These are phyloP conservation scores for Phaeomoniella chlamydospora DNA, from an alignment of 2,329 filamentous ascomycete genomes.

Conservation along the genomic window DNA sequence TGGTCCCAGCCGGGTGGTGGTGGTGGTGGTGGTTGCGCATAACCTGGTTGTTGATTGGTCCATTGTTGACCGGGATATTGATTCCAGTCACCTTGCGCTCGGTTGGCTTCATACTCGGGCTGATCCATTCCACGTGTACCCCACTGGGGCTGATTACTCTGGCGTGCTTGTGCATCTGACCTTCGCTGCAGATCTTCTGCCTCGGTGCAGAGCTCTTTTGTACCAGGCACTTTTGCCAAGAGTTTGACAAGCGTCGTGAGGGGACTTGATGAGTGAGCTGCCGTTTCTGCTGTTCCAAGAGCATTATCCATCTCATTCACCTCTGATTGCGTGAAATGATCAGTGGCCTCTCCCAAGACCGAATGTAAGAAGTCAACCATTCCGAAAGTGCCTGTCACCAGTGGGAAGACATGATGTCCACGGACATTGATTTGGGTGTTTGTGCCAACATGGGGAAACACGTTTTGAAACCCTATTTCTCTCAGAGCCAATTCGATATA, in stretches of 20 bases:
- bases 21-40: neutral
- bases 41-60: neutral
- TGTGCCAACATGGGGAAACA: constrained; percentile 62
- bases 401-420: constrained; percentile 55
- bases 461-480: constrained; percentile 52
- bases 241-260: constrained; percentile 55
- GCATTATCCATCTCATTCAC: constrained; percentile 67
- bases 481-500: constrained; percentile 66
- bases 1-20: constrained; percentile 5
- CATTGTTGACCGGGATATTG: neutral
- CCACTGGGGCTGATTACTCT: constrained; percentile 30
- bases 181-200: constrained; percentile 47
- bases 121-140: constrained; percentile 30
- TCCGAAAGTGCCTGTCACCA: constrained; percentile 61
- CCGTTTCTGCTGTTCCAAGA: constrained; percentile 51
- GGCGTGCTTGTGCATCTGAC: constrained; percentile 49
- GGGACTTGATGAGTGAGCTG: constrained; percentile 24
- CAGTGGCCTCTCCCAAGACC: constrained; percentile 59
- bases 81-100: constrained; percentile 3
- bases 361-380: constrained; percentile 76
- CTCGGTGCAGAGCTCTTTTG: constrained; percentile 50
- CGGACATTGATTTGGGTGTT: constrained; percentile 49
- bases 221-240: constrained; percentile 62
- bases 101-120: constrained; percentile 6
- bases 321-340: constrained; percentile 75